A percentile compares a stretch with the other conserved stretches of the same genome.
Evolutionary conservation across 768 basidiomycete genomes (phyloP).

Genomic region (Xerocomellus chrysenteron): DNA sequence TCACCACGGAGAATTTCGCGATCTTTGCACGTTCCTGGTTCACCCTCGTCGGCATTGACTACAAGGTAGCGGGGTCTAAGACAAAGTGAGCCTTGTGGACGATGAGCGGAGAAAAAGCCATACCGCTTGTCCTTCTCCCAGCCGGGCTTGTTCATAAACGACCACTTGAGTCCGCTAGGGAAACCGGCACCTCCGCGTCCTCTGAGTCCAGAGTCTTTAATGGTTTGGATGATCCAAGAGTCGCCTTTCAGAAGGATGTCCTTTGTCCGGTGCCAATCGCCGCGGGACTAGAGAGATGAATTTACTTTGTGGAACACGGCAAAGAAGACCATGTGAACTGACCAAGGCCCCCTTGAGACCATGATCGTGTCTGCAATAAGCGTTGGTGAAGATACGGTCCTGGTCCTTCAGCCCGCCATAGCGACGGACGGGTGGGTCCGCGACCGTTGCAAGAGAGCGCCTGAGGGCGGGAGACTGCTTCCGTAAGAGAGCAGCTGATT

Average conservation of each 20-base stretch:
- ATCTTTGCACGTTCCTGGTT: constrained; percentile 99
- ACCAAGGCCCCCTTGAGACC: constrained; percentile 92
- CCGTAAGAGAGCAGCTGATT: constrained; percentile 24
- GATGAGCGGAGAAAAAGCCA: neutral
- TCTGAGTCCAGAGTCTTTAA: constrained; percentile 94
- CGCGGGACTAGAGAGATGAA: constrained; percentile 60
- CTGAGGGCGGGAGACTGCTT: constrained; percentile 14
- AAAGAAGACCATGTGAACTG: neutral
- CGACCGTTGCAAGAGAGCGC: constrained; percentile 63
- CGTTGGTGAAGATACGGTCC: constrained; percentile 92
- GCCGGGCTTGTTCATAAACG: constrained; percentile 99
- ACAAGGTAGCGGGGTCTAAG: constrained; percentile 90
- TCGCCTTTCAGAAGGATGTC: constrained; percentile 95
- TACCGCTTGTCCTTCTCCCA: constrained; percentile 94
- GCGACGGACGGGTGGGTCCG: constrained; percentile 81
- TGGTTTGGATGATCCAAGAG: constrained; percentile 93
- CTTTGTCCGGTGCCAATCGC: constrained; percentile 98
- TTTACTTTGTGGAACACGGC: neutral
- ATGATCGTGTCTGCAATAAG: constrained; percentile 85
- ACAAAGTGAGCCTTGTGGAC: neutral
- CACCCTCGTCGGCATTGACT: constrained; percentile 97
- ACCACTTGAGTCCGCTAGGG: constrained; percentile 96
- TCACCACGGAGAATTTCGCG: constrained; percentile 97
- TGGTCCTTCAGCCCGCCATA: constrained; percentile 96
- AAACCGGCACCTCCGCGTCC: constrained; percentile 98